Evolutionary conservation across 2,329 filamentous ascomycete genomes (phyloP).

Genomic region (Trichoderma sp.): DNA sequence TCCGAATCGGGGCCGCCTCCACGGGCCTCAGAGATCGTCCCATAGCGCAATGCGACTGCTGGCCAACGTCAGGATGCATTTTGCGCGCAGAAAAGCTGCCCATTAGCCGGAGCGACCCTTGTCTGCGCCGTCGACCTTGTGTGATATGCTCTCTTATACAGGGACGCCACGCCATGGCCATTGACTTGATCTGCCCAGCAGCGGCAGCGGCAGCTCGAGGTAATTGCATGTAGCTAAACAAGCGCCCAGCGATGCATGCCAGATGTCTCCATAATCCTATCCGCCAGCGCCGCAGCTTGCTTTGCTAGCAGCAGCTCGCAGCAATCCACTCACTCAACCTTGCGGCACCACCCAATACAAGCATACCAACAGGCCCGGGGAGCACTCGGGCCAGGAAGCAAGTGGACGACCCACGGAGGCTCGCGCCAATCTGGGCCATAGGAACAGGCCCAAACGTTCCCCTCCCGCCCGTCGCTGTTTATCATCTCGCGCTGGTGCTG

Average conservation of each 20-base stretch:
- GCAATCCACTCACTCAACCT: conserved; percentile 19
- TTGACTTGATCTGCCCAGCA: conserved; percentile 6
- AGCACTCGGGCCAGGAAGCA: conserved; percentile 20
- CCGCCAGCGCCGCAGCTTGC: conserved; percentile 17
- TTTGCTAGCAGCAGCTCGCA: conserved; percentile 15
- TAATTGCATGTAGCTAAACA: conserved; percentile 3
- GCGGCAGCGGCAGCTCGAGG: conserved; percentile 12
- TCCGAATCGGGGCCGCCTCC: conserved; percentile 10
- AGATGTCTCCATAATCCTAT: conserved; percentile 20
- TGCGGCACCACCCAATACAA: conserved; percentile 18
- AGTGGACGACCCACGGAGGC: conserved; percentile 21
- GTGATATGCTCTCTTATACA: neutral
- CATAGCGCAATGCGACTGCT: conserved; percentile 17
- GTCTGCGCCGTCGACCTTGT: neutral
- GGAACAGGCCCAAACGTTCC: conserved; percentile 20
- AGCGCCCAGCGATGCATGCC: conserved; percentile 18
- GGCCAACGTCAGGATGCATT: conserved; percentile 13
- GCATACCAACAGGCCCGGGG: conserved; percentile 18
- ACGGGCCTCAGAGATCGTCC: conserved; percentile 12
- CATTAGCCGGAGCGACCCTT: conserved; percentile 11
- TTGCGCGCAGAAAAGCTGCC: neutral
- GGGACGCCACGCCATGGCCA: neutral
- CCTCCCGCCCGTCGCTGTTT: conserved; percentile 21
- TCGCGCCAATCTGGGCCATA: conserved; percentile 22
- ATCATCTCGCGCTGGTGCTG: conserved; percentile 21